Evolutionary conservation across 2,329 filamentous ascomycete species (phyloP).

Genomic region (Endothia cerciana): DNA sequence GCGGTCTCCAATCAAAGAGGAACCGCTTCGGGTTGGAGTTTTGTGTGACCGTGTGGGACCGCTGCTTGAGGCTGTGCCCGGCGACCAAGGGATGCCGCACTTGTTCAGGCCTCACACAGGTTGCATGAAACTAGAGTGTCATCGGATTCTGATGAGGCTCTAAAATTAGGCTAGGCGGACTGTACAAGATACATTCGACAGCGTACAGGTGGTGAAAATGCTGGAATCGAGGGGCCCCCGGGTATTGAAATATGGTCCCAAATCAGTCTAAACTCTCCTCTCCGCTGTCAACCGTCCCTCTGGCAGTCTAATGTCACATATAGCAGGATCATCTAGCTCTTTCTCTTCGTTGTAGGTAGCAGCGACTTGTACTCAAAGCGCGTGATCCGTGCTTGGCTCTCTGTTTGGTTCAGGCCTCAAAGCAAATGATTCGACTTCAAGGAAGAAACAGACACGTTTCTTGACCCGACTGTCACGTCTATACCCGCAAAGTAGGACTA

Average conservation of each 20-base stretch:
- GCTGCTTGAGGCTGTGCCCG: not conserved
- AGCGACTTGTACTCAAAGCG: not conserved
- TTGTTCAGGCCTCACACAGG: conserved; percentile 4
- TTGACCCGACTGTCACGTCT: not conserved
- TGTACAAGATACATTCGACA: not conserved
- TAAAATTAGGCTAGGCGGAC: not conserved
- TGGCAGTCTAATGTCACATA: not conserved
- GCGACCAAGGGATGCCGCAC: not conserved
- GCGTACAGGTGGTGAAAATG: not conserved
- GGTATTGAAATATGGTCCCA: not conserved
- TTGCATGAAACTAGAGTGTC: conserved; percentile 23
- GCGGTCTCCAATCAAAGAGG: not conserved
- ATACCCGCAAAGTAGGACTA: not conserved
- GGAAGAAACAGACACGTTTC: not conserved
- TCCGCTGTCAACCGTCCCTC: not conserved
- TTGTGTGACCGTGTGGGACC: not conserved
- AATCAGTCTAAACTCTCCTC: not conserved
- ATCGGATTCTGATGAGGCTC: conserved; percentile 24
- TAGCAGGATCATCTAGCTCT: not conserved
- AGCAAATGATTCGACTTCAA: not conserved
- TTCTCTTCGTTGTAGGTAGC: not conserved
- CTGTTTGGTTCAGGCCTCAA: not conserved
- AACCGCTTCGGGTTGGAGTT: not conserved
- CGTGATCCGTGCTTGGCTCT: not conserved
- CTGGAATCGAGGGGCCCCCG: not conserved